Percentiles rank a stretch among this genome's conserved stretches.
phyloP scores from a whole-genome alignment of 2,329 filamentous ascomycete genomes.

The Gyromitra esculenta region DNA sequence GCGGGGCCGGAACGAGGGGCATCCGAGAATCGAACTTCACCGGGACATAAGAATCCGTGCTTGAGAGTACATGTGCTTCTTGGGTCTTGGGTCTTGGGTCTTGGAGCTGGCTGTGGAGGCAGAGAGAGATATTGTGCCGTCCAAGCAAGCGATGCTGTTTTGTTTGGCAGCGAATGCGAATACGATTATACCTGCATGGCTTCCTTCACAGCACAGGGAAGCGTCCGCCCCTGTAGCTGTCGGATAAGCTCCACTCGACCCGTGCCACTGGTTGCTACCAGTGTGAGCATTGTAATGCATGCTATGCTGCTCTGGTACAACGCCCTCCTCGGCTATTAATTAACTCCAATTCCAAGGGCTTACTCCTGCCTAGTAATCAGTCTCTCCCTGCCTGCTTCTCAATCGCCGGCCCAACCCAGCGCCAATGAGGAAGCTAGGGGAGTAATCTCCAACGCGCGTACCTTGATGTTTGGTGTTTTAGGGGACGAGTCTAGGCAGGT shows the following conservation, averaged over 20 bases:
- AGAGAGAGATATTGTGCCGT: neutral
- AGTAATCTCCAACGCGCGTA: neutral
- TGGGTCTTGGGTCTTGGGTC: too few relatives aligned
- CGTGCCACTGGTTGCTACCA: slow-evolving; percentile 2
- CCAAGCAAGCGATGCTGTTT: too few relatives aligned
- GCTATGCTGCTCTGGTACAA: neutral
- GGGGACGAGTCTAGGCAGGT: neutral
- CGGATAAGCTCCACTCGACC: neutral
- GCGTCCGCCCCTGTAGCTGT: neutral
- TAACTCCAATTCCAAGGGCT: neutral
- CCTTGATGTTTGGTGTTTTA: neutral
- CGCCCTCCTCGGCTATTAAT: neutral
- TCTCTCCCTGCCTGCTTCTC: too few relatives aligned
- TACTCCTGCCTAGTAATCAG: neutral
- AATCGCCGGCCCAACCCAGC: too few relatives aligned
- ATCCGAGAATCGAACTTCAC: too few relatives aligned
- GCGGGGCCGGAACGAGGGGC: too few relatives aligned
- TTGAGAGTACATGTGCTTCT: too few relatives aligned
- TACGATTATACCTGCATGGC: slow-evolving; percentile 12
- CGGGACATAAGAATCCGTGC: neutral
- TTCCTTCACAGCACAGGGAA: neutral
- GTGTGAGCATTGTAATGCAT: neutral
- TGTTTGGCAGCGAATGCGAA: slow-evolving; percentile 4
- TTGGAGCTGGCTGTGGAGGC: neutral
- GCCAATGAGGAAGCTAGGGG: slow-evolving; percentile 7